These are phyloP conservation scores for Podila horticola DNA, from an alignment of 192 early-diverging fungal species.

Conservation along the genomic window DNA sequence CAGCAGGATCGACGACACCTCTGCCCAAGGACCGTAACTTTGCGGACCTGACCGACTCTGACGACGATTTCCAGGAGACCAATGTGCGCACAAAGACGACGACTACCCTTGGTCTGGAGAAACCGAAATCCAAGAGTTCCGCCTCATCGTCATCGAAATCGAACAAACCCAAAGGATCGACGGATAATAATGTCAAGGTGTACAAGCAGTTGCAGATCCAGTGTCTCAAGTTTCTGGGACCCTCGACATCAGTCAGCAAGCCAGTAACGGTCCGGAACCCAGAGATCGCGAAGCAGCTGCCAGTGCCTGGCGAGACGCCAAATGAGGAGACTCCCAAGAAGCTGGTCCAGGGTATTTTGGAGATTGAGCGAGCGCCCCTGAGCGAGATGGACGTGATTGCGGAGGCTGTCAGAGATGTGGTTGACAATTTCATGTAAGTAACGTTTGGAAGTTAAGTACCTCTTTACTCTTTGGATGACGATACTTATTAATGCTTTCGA, in stretches of 20 bases:
- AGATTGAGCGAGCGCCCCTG: conserved; percentile 33
- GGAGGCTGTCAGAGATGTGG: conserved; percentile 36
- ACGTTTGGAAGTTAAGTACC: not conserved
- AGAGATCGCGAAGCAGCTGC: conserved; percentile 3
- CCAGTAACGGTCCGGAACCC: conserved; percentile 23
- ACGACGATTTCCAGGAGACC: conserved; percentile 1
- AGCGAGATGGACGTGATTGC: conserved; percentile 51
- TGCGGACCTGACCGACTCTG: too few relatives aligned
- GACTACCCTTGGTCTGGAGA: not conserved
- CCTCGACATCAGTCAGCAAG: not conserved
- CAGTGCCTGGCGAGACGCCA: conserved; percentile 1
- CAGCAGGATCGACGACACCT: not conserved
- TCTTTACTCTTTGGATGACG: not conserved
- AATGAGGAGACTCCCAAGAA: not conserved
- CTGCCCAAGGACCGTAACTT: too few relatives aligned
- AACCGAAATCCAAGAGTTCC: not conserved
- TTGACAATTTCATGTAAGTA: conserved; percentile 42
- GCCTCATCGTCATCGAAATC: not conserved
- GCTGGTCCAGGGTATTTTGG: conserved; percentile 23
- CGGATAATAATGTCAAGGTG: conserved; percentile 18
- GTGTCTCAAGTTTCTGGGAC: conserved; percentile 41
- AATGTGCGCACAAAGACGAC: too few relatives aligned
- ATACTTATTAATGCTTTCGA: not conserved
- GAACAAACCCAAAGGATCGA: conserved; percentile 8
- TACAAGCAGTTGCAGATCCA: conserved; percentile 44